Evolutionary conservation across 148 eudicot species (phyloP), one percentile per base, ranked within the genome.

Genomic region (Rhododendron mucronatum): DNA sequence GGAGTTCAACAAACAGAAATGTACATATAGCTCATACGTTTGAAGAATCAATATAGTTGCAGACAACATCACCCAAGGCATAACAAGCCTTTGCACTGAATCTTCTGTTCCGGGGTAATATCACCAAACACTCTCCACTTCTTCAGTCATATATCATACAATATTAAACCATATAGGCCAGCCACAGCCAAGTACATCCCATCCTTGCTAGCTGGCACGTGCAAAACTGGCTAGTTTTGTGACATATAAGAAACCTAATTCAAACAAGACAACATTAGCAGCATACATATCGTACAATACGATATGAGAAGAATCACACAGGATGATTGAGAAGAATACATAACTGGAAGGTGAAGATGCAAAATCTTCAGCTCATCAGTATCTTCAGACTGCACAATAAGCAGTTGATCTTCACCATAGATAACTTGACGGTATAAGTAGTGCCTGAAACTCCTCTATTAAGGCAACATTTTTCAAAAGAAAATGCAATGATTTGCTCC

Each of bases 291-390:
- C 18, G 61, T 2, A 80, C n/a, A n/a, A 21, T 33, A 11, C 84
- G 80, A 69, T 21, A 78, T 23, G 15, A 71, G 9, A 59, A 82
- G 82, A 80, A 50, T 21, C 81, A 50, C 89, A 48, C 57, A 76
- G 78, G 50, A 47, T 47, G 11, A 47, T 47, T 47, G 50, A 47
- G 50, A 47, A 47, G 50, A 84, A 88, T 83, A 89, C 98, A 12
- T 95, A 93, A 97, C 99, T 95, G 99, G 98, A 95, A 97, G 99
- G 87, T 93, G 93, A 84, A 97, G 93, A 84, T 97, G 98, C 92
- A 95, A 90, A 89, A 97, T 91, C 90, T 95, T 97, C 77, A 78
- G 41, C 23, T 14, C 23, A 23, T 53, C 45, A 23, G 94, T 94
- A 85, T 94, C 99, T 90, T 95, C 98, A 51, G 96, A 92, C 90